Evolutionary conservation across 2,329 filamentous ascomycete species (phyloP).

Genomic region (Diaporthe sp.): DNA sequence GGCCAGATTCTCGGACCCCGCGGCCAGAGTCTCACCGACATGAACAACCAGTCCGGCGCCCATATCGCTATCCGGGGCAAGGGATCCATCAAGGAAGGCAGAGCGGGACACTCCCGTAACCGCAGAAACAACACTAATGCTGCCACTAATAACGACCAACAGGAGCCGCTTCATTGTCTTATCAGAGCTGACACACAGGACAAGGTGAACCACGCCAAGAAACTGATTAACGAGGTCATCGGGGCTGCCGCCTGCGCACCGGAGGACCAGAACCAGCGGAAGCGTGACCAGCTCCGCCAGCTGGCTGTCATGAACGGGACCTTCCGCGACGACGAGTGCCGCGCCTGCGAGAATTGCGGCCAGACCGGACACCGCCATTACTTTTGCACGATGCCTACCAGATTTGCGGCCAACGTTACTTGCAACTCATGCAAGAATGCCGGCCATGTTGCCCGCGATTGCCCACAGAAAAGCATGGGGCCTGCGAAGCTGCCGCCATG

Average conservation of each 20-base stretch:
- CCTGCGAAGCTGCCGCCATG: not conserved
- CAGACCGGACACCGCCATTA: not conserved
- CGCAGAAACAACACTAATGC: slow-evolving; percentile 55
- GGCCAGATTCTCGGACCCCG: slow-evolving; percentile 86
- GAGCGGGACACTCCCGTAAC: slow-evolving; percentile 44
- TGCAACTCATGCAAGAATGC: not conserved
- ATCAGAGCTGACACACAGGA: slow-evolving; percentile 86
- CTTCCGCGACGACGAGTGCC: slow-evolving; percentile 77
- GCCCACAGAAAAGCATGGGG: not conserved
- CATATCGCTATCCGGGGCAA: slow-evolving; percentile 86
- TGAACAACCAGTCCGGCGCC: slow-evolving; percentile 80
- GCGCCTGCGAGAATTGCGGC: not conserved
- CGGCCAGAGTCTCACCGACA: slow-evolving; percentile 84
- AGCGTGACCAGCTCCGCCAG: slow-evolving; percentile 82
- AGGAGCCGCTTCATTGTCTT: slow-evolving; percentile 82
- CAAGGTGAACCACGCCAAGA: slow-evolving; percentile 80
- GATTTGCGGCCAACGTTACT: not conserved
- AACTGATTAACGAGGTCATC: slow-evolving; percentile 81
- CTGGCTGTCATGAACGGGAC: slow-evolving; percentile 84
- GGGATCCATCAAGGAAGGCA: slow-evolving; percentile 86
- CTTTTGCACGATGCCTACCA: not conserved
- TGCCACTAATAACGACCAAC: slow-evolving; percentile 73
- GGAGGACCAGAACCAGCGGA: slow-evolving; percentile 82
- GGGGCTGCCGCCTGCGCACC: slow-evolving; percentile 82
- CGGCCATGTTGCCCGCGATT: slow-evolving; percentile 8